A percentile compares a stretch with the other conserved stretches of the same genome.
Evolutionary conservation across 2,329 filamentous ascomycete genomes (phyloP).

Genomic region (Trichophyton schoenleinii): DNA sequence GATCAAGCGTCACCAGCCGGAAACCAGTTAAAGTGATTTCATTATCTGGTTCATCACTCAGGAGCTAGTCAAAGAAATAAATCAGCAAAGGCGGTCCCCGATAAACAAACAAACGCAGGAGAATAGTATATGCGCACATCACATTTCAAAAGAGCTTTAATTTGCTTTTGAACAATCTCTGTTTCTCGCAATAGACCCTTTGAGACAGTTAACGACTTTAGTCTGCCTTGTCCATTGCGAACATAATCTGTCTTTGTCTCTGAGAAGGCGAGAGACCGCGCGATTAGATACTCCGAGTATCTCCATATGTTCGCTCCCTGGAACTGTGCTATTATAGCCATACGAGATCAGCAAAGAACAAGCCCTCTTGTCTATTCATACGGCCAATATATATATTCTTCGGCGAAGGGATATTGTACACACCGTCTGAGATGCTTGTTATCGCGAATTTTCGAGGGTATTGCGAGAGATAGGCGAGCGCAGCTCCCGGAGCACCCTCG

Average conservation of each 20-base stretch:
- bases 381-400: slow-evolving; percentile 22
- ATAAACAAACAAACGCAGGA: background rate
- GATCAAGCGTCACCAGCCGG: slow-evolving; percentile 75
- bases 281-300: slow-evolving; percentile 75
- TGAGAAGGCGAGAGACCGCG: slow-evolving; percentile 68
- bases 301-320: slow-evolving; percentile 90
- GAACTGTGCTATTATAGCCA: slow-evolving; percentile 56
- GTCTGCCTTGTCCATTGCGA: slow-evolving; percentile 61
- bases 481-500: slow-evolving; percentile 81
- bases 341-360: background rate
- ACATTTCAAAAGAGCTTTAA: slow-evolving; percentile 73
- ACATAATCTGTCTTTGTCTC: slow-evolving; percentile 87
- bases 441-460: slow-evolving; percentile 75
- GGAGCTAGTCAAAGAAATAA: slow-evolving; percentile 44
- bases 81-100: slow-evolving; percentile 13
- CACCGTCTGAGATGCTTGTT: slow-evolving; percentile 84
- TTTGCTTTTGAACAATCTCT: slow-evolving; percentile 77
- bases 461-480: slow-evolving; percentile 69
- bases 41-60: slow-evolving; percentile 82
- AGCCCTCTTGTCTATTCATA: background rate
- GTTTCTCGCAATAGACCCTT: slow-evolving; percentile 89
- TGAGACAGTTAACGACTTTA: slow-evolving; percentile 77
- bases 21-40: slow-evolving; percentile 95
- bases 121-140: slow-evolving; percentile 49
- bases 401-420: slow-evolving; percentile 22